Conservation (phyloP, 768 basidiomycete genomes). For the Saitozyma sp. region DNA sequence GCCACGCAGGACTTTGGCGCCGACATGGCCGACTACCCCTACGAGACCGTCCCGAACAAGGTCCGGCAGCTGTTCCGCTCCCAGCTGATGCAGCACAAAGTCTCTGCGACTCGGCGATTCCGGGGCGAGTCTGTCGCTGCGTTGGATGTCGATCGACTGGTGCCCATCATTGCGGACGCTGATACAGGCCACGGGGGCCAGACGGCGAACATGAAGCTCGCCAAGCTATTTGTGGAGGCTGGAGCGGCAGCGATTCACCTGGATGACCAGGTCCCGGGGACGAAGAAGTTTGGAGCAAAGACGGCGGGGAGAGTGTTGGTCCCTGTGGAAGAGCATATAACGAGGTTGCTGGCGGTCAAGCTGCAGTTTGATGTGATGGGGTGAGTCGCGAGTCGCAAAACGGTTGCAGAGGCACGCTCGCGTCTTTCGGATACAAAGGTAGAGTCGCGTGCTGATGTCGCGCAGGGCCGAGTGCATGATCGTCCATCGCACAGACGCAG, state of each 20-base stretch:
- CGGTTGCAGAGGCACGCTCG: no score
- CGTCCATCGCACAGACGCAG: conserved; percentile 86
- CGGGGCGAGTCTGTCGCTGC: not conserved
- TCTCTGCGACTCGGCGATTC: not conserved
- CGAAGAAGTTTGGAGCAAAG: conserved; percentile 76
- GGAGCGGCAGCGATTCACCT: conserved; percentile 88
- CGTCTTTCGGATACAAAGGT: no score
- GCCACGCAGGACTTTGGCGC: conserved; percentile 45
- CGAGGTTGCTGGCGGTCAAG: conserved; percentile 77
- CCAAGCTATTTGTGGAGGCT: conserved; percentile 93
- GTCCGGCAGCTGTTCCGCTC: conserved; percentile 88
- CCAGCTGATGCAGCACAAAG: conserved; percentile 81
- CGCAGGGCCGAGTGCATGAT: conserved; percentile 54
- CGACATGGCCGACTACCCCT: conserved; percentile 90
- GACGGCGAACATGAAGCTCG: conserved; percentile 89
- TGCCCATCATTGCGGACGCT: conserved; percentile 90
- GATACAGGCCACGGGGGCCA: conserved; percentile 95
- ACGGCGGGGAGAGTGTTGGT: conserved; percentile 90
- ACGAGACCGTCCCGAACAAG: conserved; percentile 94
- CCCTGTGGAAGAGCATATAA: conserved; percentile 80
- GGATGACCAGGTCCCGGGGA: conserved; percentile 83
- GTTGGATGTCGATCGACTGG: conserved; percentile 68
- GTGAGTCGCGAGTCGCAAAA: conserved; percentile 73
- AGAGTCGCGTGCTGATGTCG: conserved; percentile 41
- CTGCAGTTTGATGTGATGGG: conserved; percentile 90